A percentile compares a stretch with the other conserved stretches of the same genome.
phyloP scores from a whole-genome alignment of 2,329 filamentous ascomycete genomes.

The Colletotrichum sp. region DNA sequence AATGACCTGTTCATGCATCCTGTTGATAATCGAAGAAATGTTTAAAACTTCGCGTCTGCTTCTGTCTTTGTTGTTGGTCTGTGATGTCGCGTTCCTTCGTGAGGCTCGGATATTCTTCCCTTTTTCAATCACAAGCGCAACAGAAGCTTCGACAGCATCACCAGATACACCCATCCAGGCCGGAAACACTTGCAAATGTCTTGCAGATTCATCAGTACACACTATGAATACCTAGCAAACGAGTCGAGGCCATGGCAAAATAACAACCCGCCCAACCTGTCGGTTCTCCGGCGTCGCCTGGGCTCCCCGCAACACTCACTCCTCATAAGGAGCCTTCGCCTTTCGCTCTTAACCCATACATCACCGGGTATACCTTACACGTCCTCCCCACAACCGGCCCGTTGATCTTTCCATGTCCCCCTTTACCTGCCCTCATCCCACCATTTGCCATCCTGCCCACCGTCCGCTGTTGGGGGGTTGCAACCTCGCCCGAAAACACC shows the following conservation, averaged over 20 bases:
- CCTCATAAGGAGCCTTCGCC: neutral
- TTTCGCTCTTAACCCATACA: neutral
- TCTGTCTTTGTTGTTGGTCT: neutral
- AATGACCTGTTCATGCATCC: slow-evolving; percentile 15
- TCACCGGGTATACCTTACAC: slow-evolving; percentile 1
- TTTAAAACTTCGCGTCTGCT: neutral
- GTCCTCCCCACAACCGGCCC: neutral
- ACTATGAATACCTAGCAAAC: neutral
- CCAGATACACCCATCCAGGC: neutral
- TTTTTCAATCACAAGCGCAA: neutral
- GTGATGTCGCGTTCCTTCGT: neutral
- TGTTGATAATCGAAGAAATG: neutral
- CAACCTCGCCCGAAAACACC: neutral
- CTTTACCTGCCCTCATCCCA: neutral
- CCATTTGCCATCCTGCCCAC: neutral
- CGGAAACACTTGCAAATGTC: neutral
- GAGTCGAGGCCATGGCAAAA: neutral
- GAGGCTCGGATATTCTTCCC: neutral
- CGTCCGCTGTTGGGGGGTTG: neutral
- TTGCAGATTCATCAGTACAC: neutral
- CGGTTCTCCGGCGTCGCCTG: neutral
- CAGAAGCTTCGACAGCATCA: neutral
- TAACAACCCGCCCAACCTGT: neutral
- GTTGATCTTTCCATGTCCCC: neutral
- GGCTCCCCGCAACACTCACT: neutral